Evolutionary conservation across 441 rosid species (phyloP).

Genomic region (Populus hybrid): DNA sequence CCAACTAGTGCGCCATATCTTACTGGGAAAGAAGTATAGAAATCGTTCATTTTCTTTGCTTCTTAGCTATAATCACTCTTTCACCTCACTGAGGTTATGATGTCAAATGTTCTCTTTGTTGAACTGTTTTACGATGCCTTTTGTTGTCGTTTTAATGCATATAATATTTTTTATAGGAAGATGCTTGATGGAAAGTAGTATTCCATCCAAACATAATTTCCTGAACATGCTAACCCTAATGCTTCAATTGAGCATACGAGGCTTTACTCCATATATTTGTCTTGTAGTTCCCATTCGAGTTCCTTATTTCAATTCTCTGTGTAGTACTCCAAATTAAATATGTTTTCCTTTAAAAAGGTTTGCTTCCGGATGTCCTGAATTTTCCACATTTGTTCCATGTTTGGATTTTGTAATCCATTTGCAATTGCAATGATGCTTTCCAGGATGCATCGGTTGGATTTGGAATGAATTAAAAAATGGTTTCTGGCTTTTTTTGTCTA

Average conservation of each 20-base stretch:
- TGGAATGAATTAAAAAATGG: background rate
- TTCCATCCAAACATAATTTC: too few relatives aligned
- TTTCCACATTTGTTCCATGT: background rate
- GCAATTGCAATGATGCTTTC: background rate
- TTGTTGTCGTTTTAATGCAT: too few relatives aligned
- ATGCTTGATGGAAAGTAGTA: too few relatives aligned
- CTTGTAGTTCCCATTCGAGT: background rate
- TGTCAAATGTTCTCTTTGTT: too few relatives aligned
- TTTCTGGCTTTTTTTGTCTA: background rate
- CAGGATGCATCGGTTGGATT: background rate
- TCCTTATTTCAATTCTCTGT: background rate
- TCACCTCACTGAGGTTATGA: too few relatives aligned
- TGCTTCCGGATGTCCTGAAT: background rate
- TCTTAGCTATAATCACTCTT: too few relatives aligned
- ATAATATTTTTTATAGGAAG: too few relatives aligned
- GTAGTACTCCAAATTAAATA: background rate
- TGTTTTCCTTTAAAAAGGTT: background rate
- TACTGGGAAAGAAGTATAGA: constrained; percentile 57
- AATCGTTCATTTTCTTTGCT: too few relatives aligned
- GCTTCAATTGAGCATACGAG: too few relatives aligned
- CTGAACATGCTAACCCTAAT: too few relatives aligned
- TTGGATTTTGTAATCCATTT: background rate
- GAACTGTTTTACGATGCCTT: too few relatives aligned
- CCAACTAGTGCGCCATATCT: constrained; percentile 49
- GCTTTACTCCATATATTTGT: too few relatives aligned